Evolutionary conservation across 2,329 filamentous ascomycete genomes (phyloP).

Genomic region (Chalaropsis ovoidea): DNA sequence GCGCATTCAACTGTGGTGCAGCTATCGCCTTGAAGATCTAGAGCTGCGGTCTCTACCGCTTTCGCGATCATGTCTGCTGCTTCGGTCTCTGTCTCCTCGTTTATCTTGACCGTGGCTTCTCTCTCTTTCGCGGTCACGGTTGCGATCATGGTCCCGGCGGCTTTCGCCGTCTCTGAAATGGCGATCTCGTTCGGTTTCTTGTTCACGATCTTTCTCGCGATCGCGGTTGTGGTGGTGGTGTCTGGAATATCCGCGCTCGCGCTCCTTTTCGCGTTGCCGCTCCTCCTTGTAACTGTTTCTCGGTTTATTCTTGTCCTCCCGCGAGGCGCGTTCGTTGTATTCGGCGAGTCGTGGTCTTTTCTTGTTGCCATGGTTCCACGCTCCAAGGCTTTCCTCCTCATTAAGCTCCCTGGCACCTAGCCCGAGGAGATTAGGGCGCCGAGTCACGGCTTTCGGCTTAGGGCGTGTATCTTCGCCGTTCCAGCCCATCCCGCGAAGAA

Average conservation of each 20-base stretch:
- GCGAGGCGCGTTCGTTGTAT: conserved; percentile 34
- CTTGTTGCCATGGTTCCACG: conserved; percentile 62
- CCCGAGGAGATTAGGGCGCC: conserved; percentile 70
- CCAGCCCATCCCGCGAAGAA: conserved; percentile 93
- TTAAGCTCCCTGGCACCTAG: conserved; percentile 79
- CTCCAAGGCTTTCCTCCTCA: conserved; percentile 61
- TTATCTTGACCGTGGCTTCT: conserved; percentile 28
- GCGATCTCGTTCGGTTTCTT: conserved; percentile 24
- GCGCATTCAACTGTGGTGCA: neutral
- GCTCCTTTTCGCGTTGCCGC: conserved; percentile 37
- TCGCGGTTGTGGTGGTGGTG: conserved; percentile 23
- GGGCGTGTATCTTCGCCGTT: conserved; percentile 54
- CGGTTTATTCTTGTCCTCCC: conserved; percentile 34
- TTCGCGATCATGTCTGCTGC: conserved; percentile 31
- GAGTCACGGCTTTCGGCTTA: conserved; percentile 52
- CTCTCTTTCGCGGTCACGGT: conserved; percentile 33
- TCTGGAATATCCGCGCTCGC: conserved; percentile 28
- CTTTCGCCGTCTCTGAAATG: conserved; percentile 33
- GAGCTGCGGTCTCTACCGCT: conserved; percentile 25
- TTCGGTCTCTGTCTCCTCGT: conserved; percentile 33
- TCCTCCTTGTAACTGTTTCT: conserved; percentile 42
- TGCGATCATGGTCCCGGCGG: conserved; percentile 36
- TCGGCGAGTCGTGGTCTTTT: conserved; percentile 41
- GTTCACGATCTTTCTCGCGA: conserved; percentile 17
- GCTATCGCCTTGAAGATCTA: conserved; percentile 17